Base-by-base conservation (phyloP, 345 rosid genomes). In the Camelina hispida region DNA sequence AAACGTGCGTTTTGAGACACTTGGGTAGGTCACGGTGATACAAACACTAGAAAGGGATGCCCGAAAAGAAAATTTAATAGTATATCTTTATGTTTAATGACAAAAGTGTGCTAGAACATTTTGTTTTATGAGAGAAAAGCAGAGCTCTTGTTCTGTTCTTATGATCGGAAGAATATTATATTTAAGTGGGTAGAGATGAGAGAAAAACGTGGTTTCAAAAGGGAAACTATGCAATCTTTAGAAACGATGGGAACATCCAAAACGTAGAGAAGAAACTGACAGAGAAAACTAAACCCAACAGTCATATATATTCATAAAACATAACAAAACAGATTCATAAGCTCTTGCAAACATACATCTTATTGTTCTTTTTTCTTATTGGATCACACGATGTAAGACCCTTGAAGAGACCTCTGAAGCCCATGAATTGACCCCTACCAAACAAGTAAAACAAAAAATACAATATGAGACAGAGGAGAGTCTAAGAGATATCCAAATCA, bases 1-100 rank as follows among this genome's bases (percentile, higher is more conserved):
- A 74, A 74, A 74, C 78, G 72, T 66, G 78, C 72, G 72, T 5
- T 66, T 74, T 66, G 53, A 35, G 60, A 59, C 48, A 4, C 67
- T 7, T 48, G 52, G 34, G 78, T 66, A 74, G 78, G 72, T 74
- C 17, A 69, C 18, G 0, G 20, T 57, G 12, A 47, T 23, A 57
- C 58, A 34, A 46, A 43, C 8, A 2, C 7, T 5, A 43, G 20
- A 42, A 25, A 40, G 13, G 2, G 8, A 10, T 34, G 63, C 5
- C 17, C 4, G 2, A 57, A 57, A n/a, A n/a, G 14, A 34, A 34
- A 8, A n/a, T n/a, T 57, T 57, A 4, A 58, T 58, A 28, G 0
- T 28, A 35, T 58, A 34, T 17, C n/a, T 53, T 0, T 25, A 13
- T 28, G 13, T 6, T 25, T 1, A 12, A 12, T 13, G 59, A 25